phyloP scores from a whole-genome alignment of 495 filamentous ascomycete genomes.

The Cercophora newfieldiana region DNA sequence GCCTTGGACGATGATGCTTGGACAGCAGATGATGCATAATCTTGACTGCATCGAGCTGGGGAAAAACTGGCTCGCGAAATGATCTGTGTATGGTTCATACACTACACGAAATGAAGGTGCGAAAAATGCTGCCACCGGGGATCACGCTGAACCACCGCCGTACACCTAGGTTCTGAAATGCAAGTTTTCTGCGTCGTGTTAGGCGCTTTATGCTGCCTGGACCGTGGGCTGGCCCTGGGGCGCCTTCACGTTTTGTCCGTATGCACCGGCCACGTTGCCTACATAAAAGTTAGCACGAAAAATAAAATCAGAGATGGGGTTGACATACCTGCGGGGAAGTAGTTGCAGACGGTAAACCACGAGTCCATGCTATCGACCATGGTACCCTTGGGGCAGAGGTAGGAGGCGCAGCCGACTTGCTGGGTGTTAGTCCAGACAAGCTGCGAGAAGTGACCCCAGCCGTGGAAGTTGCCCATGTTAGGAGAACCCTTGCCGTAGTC shows the following conservation, averaged over 20 bases:
- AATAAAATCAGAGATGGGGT: slow-evolving; percentile 17
- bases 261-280: slow-evolving; percentile 71
- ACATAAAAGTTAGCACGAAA: slow-evolving; percentile 29
- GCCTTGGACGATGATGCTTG: not conserved
- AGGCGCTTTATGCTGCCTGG: slow-evolving; percentile 15
- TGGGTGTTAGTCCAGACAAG: slow-evolving; percentile 78
- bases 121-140: slow-evolving; percentile 26
- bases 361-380: slow-evolving; percentile 38
- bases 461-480: slow-evolving; percentile 61
- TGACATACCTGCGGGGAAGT: slow-evolving; percentile 66
- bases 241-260: slow-evolving; percentile 60
- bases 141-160: slow-evolving; percentile 4
- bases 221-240: slow-evolving; percentile 45
- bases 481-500: slow-evolving; percentile 45
- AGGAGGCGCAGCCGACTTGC: slow-evolving; percentile 71
- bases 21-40: not conserved
- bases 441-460: slow-evolving; percentile 88
- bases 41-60: slow-evolving; percentile 7
- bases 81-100: slow-evolving; percentile 31
- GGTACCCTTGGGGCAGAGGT: slow-evolving; percentile 52
- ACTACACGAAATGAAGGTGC: slow-evolving; percentile 38
- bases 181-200: not conserved
- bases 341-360: slow-evolving; percentile 87
- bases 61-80: slow-evolving; percentile 4
- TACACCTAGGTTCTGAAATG: slow-evolving; percentile 1